Base-by-base conservation (phyloP, 176 grass and related monocot genomes). In the Tillandsia fasciculata region DNA sequence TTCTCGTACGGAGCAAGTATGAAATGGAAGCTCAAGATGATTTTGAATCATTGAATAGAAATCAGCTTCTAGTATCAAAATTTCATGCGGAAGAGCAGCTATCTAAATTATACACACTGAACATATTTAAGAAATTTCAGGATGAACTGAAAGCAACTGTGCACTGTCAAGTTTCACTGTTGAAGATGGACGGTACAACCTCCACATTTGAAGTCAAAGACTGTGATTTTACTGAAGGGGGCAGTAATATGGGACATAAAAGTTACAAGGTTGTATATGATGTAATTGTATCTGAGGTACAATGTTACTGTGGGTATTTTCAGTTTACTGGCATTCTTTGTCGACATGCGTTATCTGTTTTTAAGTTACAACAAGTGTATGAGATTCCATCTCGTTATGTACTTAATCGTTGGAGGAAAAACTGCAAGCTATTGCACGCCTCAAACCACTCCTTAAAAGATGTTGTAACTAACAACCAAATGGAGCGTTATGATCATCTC, bases 121-220 rank as follows among this genome's bases (percentile, higher is more conserved):
- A 79, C 64, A 87, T 91, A 72, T 91, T 91, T 71, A 70, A 76
- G 17, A 91, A 80, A 47, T 79, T 91, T 59, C 88, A 87, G 79
- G 57, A 85, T 75, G 88, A 91, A 76, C 63, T 91, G 51, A 87
- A 87, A 49, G 77, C 88, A 74, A 76, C 73, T 49, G 9, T 82
- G 47, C 54, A 82, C 13, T 91, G 88, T 50, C 73, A 80, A 26
- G 84, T 82, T 77, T 77, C 83, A 50, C 66, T 87, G 7, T 9
- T 52, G 20, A 71, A 64, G 67, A 24, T 71, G 14, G 84, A 87
- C 79, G 82, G 63, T 22, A 82, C 84, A 1, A 11, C 74, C 52
- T 87, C 82, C 65, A 87, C 76, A 47, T 85, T 85, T 77, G 63
- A 82, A 71, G 82, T 87, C 71, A 68, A 76, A 61, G 88, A 85